Evolutionary conservation across 352 stramenopile genomes (phyloP), one percentile per base, ranked within the genome.

Genomic region (Globisporangium solare): DNA sequence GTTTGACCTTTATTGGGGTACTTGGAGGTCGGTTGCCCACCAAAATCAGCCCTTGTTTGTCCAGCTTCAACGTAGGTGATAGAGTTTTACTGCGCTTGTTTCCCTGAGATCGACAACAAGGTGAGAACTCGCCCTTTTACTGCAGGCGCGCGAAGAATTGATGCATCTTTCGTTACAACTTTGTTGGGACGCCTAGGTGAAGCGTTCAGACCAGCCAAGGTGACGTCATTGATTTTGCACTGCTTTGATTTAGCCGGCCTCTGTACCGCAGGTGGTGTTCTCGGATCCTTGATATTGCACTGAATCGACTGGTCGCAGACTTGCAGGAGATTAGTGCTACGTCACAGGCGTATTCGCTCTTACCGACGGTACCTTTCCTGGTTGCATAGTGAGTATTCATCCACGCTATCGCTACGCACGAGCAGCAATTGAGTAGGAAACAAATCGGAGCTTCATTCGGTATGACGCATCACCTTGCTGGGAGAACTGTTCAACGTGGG

Each of bases 221-320:
- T 35, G 27, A 6, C 27, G 27, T 35, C 27, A 11, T 1, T 35
- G 6, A 35, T 35, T 35, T 35, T 10, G 27, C 27, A 35, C 10
- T 35, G 27, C 27, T 35, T 35, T 35, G 27, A 35, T 6, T 35
- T 35, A 11, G 27, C 7, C 5, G 27, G 5, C 7, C 27, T 31
- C 53, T 39, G 20, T n/a, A 14, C n/a, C 35, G 1, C 15, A n/a
- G 37, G 18, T 4, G 49, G 32, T 17, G 49, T n/a, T 11, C 13
- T 52, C 24, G 49, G n/a, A 37, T 17, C 35, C 35, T 47, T 17
- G 15, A 58, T 24, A 32, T 61, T n/a, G 48, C 56, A 67, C 32
- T 61, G 58, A 18, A 31, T 24, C 12, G 48, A 65, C 20, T 51
- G 56, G 31, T 67, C 37, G n/a, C 42, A 45, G 42, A 67, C 60